These are phyloP conservation scores for Lactarius deliciosus DNA, from an alignment of 768 basidiomycete species.

Conservation along the genomic window DNA sequence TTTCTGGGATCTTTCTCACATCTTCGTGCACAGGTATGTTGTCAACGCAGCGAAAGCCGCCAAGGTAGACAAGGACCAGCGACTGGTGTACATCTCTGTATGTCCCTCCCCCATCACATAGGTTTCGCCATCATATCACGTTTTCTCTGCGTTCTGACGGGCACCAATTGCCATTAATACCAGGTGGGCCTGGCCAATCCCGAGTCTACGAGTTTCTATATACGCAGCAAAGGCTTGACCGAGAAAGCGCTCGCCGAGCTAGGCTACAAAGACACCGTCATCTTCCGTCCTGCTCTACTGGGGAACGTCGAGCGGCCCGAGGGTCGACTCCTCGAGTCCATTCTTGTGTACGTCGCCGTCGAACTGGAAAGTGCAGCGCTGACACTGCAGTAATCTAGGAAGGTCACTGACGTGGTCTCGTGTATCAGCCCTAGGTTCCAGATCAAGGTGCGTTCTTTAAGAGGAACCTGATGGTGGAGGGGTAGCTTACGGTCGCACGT, in stretches of 20 bases:
- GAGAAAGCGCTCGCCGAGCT: conserved; percentile 64
- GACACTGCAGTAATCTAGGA: not conserved
- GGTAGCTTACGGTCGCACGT: not conserved
- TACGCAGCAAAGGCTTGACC: conserved; percentile 69
- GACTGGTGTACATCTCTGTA: conserved; percentile 71
- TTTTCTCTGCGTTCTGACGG: not conserved
- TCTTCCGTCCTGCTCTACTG: conserved; percentile 65
- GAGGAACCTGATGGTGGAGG: not conserved
- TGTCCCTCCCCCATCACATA: not conserved
- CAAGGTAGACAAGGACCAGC: conserved; percentile 45
- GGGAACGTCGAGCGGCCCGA: conserved; percentile 14
- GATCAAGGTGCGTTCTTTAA: conserved; percentile 16
- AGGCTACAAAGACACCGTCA: conserved; percentile 68
- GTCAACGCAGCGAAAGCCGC: conserved; percentile 69
- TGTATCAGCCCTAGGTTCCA: conserved; percentile 5
- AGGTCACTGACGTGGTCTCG: not conserved
- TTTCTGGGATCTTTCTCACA: not conserved
- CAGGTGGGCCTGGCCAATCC: conserved; percentile 53
- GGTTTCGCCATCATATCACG: not conserved
- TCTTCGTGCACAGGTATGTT: conserved; percentile 54
- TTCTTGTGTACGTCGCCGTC: conserved; percentile 1
- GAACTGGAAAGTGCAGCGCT: not conserved
- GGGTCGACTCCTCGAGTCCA: not conserved
- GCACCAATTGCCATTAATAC: not conserved
- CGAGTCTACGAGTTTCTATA: conserved; percentile 52